These are phyloP conservation scores for Rhodomyrtus psidioides DNA, from an alignment of 441 rosid species.

Conservation along the genomic window DNA sequence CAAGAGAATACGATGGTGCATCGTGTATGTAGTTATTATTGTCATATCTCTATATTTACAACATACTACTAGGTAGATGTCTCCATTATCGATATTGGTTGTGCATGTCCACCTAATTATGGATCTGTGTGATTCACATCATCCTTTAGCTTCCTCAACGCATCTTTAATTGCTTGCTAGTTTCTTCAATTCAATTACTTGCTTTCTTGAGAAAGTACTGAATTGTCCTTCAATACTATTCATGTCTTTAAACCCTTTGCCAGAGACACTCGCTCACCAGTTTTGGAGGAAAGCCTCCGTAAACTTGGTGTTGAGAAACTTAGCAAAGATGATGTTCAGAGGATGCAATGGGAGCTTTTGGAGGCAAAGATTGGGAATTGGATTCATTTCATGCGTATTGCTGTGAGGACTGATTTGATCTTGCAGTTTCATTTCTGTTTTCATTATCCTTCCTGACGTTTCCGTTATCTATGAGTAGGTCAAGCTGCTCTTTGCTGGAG, in stretches of 20 bases:
- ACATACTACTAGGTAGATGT: not conserved
- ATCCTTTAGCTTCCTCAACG: not conserved
- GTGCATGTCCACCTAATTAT: not conserved
- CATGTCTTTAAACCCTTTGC: not conserved
- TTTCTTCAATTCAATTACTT: not conserved
- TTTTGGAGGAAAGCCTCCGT: constrained; percentile 79
- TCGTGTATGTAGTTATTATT: not conserved
- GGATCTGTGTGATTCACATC: not conserved
- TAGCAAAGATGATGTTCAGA: constrained; percentile 94
- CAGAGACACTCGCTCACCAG: constrained; percentile 82
- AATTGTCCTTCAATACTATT: not conserved
- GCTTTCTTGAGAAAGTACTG: not conserved
- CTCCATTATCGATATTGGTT: not conserved
- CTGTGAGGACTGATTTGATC: constrained; percentile 44
- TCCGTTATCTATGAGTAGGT: constrained; percentile 39
- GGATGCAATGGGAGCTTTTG: constrained; percentile 97
- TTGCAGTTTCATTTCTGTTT: not conserved
- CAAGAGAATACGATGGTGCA: not conserved
- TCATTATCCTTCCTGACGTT: constrained; percentile 9
- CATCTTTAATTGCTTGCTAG: not conserved
- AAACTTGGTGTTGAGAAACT: constrained; percentile 95
- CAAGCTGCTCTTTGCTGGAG: constrained; percentile 88
- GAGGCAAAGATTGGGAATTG: constrained; percentile 98
- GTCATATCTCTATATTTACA: not conserved
- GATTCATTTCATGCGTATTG: constrained; percentile 99